phyloP scores from a whole-genome alignment of 2,329 filamentous ascomycete species.

The Lachnellula willkommii region DNA sequence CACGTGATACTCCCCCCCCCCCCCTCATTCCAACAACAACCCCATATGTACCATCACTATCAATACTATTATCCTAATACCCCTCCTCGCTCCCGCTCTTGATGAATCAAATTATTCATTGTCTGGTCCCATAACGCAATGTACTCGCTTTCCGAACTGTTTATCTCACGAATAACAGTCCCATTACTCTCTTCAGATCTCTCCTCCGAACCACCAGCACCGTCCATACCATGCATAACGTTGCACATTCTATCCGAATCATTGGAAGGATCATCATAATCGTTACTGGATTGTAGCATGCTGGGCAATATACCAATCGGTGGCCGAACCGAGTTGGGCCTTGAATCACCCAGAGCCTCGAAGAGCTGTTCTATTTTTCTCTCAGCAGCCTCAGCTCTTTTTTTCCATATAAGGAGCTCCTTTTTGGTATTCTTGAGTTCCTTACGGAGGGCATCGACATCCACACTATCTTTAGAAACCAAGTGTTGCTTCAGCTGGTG shows the following conservation, averaged over 20 bases:
- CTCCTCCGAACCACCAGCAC: constrained; percentile 3
- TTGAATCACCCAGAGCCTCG: constrained; percentile 7
- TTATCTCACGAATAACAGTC: constrained; percentile 20
- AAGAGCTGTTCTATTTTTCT: constrained; percentile 39
- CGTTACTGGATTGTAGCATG: neutral
- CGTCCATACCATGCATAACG: constrained; percentile 17
- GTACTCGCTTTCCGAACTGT: constrained; percentile 7
- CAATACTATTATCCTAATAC: no score
- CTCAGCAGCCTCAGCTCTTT: constrained; percentile 52
- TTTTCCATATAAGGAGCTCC: constrained; percentile 47
- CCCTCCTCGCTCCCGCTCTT: no score
- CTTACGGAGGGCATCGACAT: constrained; percentile 43
- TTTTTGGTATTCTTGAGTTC: constrained; percentile 41
- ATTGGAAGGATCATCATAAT: constrained; percentile 3
- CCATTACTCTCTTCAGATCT: constrained; percentile 19
- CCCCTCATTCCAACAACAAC: no score
- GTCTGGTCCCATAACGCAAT: constrained; percentile 7
- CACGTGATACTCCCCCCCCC: no score
- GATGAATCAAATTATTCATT: neutral
- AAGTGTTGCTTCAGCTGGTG: constrained; percentile 42
- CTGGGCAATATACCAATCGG: neutral
- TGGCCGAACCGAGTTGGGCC: neutral
- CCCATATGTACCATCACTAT: no score
- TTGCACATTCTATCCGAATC: constrained; percentile 6
- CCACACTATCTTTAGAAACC: constrained; percentile 39